Conservation (phyloP, 2,329 filamentous ascomycete species). For the Pyrenochaeta sp. region DNA sequence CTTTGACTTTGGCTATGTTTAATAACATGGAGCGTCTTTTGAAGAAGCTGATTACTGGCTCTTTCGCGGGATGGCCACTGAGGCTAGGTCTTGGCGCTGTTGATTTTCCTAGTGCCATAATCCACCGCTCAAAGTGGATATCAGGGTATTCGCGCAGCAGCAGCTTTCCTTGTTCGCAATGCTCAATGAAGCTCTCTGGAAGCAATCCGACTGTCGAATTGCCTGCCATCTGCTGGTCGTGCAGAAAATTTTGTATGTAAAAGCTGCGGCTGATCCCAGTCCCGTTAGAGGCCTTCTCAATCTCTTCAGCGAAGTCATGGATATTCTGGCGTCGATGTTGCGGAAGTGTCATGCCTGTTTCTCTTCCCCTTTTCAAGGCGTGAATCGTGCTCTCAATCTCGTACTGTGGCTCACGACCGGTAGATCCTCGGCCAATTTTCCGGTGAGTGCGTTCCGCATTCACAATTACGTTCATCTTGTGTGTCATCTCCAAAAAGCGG, state of each 20-base stretch:
- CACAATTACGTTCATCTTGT: conserved; percentile 59
- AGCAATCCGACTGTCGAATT: conserved; percentile 30
- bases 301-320: conserved; percentile 37
- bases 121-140: conserved; percentile 7
- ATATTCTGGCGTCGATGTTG: conserved; percentile 34
- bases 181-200: conserved; percentile 11
- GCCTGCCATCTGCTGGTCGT: conserved; percentile 27
- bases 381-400: conserved; percentile 38
- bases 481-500: conserved; percentile 68
- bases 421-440: conserved; percentile 15
- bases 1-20: conserved; percentile 5
- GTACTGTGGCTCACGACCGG: conserved; percentile 38
- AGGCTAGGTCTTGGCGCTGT: not conserved
- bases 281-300: conserved; percentile 25
- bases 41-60: conserved; percentile 4
- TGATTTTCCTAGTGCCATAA: not conserved
- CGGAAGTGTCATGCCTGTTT: conserved; percentile 34
- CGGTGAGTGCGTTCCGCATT: conserved; percentile 17
- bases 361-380: conserved; percentile 29
- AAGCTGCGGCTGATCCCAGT: conserved; percentile 20
- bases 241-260: conserved; percentile 31
- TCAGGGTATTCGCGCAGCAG: conserved; percentile 23
- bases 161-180: conserved; percentile 4
- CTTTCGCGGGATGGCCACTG: conserved; percentile 13
- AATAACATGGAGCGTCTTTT: conserved; percentile 6